phyloP scores from a whole-genome alignment of 1,284 basidiomycete genomes.

The Ceratobasidium sp. region DNA sequence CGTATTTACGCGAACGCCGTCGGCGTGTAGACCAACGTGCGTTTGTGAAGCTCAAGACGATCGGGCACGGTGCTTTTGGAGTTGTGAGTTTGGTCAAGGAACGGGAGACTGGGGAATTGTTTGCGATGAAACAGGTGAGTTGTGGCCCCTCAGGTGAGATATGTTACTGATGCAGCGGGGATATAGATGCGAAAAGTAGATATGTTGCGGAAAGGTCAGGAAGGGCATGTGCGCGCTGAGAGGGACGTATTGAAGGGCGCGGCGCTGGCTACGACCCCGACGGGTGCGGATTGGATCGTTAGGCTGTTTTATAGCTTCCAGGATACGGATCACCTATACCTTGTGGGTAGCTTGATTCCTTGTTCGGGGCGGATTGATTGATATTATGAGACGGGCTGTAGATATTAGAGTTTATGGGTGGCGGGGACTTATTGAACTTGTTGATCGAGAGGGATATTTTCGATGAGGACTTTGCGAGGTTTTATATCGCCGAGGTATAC shows the following conservation, averaged over 20 bases:
- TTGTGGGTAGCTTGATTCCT: slow-evolving; percentile 70
- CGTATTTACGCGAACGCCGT: slow-evolving; percentile 87
- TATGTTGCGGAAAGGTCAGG: slow-evolving; percentile 98
- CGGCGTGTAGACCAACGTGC: slow-evolving; percentile 85
- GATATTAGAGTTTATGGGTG: slow-evolving; percentile 95
- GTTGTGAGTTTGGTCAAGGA: slow-evolving; percentile 95
- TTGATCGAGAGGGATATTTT: slow-evolving; percentile 95
- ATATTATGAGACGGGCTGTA: slow-evolving; percentile 55
- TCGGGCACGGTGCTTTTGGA: slow-evolving; percentile 97
- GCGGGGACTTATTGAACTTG: slow-evolving; percentile 94
- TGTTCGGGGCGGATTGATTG: slow-evolving; percentile 44
- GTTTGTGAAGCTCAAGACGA: slow-evolving; percentile 93
- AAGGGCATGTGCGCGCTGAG: slow-evolving; percentile 94
- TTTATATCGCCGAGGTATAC: slow-evolving; percentile 92
- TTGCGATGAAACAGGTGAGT: slow-evolving; percentile 95
- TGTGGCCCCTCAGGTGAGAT: slow-evolving; percentile 50
- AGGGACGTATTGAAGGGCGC: slow-evolving; percentile 89
- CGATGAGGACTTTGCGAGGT: slow-evolving; percentile 92
- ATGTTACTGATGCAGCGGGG: slow-evolving; percentile 49
- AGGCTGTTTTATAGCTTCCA: slow-evolving; percentile 92
- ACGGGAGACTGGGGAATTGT: slow-evolving; percentile 81
- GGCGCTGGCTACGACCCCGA: slow-evolving; percentile 75
- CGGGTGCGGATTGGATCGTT: slow-evolving; percentile 92
- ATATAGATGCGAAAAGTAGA: slow-evolving; percentile 90
- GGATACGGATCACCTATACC: slow-evolving; percentile 92